Conservation (phyloP, 2,329 filamentous ascomycete genomes). For the Fusarium gaditjirri region DNA sequence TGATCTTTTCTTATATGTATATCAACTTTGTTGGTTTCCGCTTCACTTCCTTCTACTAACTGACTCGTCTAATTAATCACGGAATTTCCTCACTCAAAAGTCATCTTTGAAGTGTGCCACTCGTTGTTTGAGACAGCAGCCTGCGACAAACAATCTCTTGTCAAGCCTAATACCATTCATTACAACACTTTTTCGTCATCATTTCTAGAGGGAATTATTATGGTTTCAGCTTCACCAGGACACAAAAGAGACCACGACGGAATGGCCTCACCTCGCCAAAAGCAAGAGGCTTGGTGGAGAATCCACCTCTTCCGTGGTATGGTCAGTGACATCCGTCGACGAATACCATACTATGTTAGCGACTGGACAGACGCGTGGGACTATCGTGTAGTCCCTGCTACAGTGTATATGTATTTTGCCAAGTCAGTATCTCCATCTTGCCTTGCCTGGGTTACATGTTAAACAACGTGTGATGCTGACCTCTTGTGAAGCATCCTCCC, state of each 20-base stretch:
- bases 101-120: neutral
- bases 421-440: constrained; percentile 66
- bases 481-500: constrained; percentile 75
- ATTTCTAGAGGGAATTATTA: neutral
- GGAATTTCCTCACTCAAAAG: neutral
- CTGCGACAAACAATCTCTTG: neutral
- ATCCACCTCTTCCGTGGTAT: constrained; percentile 82
- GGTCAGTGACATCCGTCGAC: constrained; percentile 77
- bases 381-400: constrained; percentile 87
- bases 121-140: neutral
- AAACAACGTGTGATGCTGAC: constrained; percentile 18
- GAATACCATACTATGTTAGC: constrained; percentile 80
- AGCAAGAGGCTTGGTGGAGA: constrained; percentile 72
- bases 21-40: neutral
- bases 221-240: constrained; percentile 24
- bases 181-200: neutral
- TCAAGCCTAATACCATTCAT: neutral
- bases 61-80: neutral
- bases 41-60: too few species aligned
- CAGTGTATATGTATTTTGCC: constrained; percentile 94
- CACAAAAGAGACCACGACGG: constrained; percentile 5
- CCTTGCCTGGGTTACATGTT: neutral
- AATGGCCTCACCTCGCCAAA: constrained; percentile 2
- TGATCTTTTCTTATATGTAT: neutral
- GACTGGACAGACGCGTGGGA: constrained; percentile 92